These are phyloP conservation scores for Acer negundo DNA, from an alignment of 345 rosid genomes.

Conservation along the genomic window DNA sequence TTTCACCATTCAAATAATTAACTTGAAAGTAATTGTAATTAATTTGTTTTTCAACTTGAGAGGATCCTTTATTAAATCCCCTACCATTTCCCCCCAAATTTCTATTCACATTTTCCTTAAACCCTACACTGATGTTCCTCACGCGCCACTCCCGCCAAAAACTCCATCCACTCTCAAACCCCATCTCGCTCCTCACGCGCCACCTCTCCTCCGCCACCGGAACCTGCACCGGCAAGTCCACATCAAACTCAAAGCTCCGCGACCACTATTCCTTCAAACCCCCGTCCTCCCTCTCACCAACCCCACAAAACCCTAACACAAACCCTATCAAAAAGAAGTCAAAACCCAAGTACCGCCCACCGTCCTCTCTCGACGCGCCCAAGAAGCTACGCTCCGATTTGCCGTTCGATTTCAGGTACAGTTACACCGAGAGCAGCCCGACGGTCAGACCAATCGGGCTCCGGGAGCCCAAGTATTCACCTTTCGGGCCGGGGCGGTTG, in stretches of 20 bases:
- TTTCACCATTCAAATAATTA: too few species aligned
- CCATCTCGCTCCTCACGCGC: slow-evolving; percentile 30
- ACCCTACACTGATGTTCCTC: slow-evolving; percentile 41
- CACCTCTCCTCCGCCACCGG: slow-evolving; percentile 37
- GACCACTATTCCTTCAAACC: slow-evolving; percentile 66
- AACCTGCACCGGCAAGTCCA: background rate
- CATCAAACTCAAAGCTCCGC: slow-evolving; percentile 64
- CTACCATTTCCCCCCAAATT: background rate
- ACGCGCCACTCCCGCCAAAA: slow-evolving; percentile 59
- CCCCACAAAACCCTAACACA: slow-evolving; percentile 30
- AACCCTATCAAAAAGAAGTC: slow-evolving; percentile 35
- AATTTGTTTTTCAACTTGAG: too few species aligned
- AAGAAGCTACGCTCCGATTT: slow-evolving; percentile 57
- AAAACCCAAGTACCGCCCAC: slow-evolving; percentile 81
- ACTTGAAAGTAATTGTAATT: too few species aligned
- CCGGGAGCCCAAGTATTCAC: slow-evolving; percentile 93
- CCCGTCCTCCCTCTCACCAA: slow-evolving; percentile 61
- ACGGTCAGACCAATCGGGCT: slow-evolving; percentile 78
- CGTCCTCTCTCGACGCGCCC: slow-evolving; percentile 72
- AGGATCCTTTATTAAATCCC: background rate
- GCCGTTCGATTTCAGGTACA: slow-evolving; percentile 84
- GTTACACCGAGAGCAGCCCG: slow-evolving; percentile 83
- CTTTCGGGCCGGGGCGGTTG: slow-evolving; percentile 82
- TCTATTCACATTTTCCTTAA: slow-evolving; percentile 1
- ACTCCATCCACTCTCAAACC: slow-evolving; percentile 17